Conservation (phyloP, 768 basidiomycete genomes). For the Amylocystis lapponica region DNA sequence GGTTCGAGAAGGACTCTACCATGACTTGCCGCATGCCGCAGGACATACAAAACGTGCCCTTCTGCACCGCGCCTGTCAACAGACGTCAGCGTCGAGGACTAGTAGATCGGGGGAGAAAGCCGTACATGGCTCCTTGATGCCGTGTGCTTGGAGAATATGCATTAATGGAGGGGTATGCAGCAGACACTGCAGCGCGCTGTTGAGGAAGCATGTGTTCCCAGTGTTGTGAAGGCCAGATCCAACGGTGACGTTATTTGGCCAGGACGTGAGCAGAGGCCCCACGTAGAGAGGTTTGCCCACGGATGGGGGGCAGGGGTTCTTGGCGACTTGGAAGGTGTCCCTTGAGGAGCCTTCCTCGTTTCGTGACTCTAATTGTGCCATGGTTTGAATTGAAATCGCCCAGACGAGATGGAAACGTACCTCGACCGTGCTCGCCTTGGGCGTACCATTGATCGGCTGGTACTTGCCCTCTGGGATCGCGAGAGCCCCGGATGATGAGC, state of each 20-base stretch:
- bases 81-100: neutral
- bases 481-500: constrained; percentile 71
- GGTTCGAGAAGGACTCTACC: constrained; percentile 42
- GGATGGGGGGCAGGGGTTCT: constrained; percentile 15
- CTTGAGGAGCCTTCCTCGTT: constrained; percentile 2
- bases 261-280: constrained; percentile 53
- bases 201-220: constrained; percentile 95
- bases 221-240: constrained; percentile 74
- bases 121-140: constrained; percentile 53
- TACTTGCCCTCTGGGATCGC: constrained; percentile 73
- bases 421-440: constrained; percentile 20
- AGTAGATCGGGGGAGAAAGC: constrained; percentile 7
- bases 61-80: constrained; percentile 32
- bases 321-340: constrained; percentile 24
- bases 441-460: constrained; percentile 71
- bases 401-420: constrained; percentile 33
- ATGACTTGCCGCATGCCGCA: constrained; percentile 63
- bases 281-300: constrained; percentile 41
- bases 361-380: neutral
- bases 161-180: constrained; percentile 89
- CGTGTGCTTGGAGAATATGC: constrained; percentile 48
- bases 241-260: constrained; percentile 45
- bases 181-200: constrained; percentile 90
- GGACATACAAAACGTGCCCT: constrained; percentile 67
- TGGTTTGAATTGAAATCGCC: constrained; percentile 1